Base-by-base conservation (phyloP, 257 asterid genomes). In the Cinchona pubescens region DNA sequence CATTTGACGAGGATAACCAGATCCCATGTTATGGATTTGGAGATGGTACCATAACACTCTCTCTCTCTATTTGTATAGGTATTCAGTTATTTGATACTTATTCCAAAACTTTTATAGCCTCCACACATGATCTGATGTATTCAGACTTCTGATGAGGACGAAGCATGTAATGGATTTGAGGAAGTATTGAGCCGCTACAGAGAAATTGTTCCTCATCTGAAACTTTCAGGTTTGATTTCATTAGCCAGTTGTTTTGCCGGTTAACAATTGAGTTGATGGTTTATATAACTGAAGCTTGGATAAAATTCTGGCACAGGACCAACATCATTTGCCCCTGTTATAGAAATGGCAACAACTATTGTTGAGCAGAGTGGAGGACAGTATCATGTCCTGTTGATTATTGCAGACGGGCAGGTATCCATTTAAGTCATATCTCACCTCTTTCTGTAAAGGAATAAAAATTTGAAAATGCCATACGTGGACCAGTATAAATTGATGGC, bases 101-200 rank as follows among this genome's bases (percentile, higher is more conserved):
- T n/a, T n/a, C n/a, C n/a, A n/a, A n/a, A n/a, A n/a, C n/a, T n/a
- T n/a, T 83, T 79, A 67, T 91, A 94, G 97, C 99, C 70, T 90
- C 99, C 21, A 94, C 99, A n/a, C 99, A 94, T 83, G 99, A 94
- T 82, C 97, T 92, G 86, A 97, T 92, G 80, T 96, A 89, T 77
- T 94, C 92, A 82, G 87, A 92, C 84, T 94, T 94, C 80, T 87
- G 80, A 51, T 90, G 96, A 92, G 40, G 97, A 92, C 21, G 87
- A 88, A 75, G 86, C 85, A 77, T 94, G 99, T 77, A 90, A 94
- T 21, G 99, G 99, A 37, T 94, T 94, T 76, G 99, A 94, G 85
- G 97, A 92, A 82, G 97, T 94, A 15, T 73, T 94, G 85, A 76
- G 81, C 13, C 89, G 99, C 78, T 94, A 94, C 72, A 86, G 95